Evolutionary conservation across 1,284 basidiomycete genomes (phyloP).

Genomic region (Somion occarium): DNA sequence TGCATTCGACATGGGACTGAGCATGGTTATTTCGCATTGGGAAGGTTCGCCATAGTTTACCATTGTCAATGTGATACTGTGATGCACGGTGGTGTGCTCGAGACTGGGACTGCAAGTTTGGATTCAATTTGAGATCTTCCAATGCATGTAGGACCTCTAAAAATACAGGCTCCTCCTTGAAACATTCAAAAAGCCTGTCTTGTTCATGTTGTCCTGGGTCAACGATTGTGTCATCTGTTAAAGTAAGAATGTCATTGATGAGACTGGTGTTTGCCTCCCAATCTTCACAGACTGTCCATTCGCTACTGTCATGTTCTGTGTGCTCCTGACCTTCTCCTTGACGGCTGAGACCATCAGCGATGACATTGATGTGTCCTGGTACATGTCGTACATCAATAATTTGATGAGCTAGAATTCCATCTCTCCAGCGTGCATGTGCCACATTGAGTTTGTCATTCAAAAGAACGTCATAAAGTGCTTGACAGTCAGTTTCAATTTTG

Average conservation of each 20-base stretch:
- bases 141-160: slow-evolving; percentile 19
- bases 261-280: slow-evolving; percentile 27
- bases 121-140: background rate
- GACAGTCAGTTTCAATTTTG: slow-evolving; percentile 17
- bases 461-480: slow-evolving; percentile 12
- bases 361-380: slow-evolving; percentile 11
- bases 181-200: slow-evolving; percentile 10
- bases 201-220: slow-evolving; percentile 11
- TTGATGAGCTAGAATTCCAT: slow-evolving; percentile 12
- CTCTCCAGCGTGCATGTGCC: slow-evolving; percentile 14
- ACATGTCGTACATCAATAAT: slow-evolving; percentile 14
- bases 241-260: slow-evolving; percentile 25
- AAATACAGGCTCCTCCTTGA: slow-evolving; percentile 15
- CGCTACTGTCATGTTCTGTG: slow-evolving; percentile 25
- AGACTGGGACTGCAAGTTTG: slow-evolving; percentile 4
- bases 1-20: slow-evolving; percentile 17
- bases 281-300: slow-evolving; percentile 28
- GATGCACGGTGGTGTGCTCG: slow-evolving; percentile 23
- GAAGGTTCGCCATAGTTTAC: slow-evolving; percentile 27
- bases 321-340: background rate
- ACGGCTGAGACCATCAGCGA: slow-evolving; percentile 12
- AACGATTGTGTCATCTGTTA: slow-evolving; percentile 5
- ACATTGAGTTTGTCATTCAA: slow-evolving; percentile 13
- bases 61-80: slow-evolving; percentile 28
- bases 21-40: slow-evolving; percentile 10